Evolutionary conservation across 1,284 basidiomycete species (phyloP).

Genomic region (Takashimella koratensis): DNA sequence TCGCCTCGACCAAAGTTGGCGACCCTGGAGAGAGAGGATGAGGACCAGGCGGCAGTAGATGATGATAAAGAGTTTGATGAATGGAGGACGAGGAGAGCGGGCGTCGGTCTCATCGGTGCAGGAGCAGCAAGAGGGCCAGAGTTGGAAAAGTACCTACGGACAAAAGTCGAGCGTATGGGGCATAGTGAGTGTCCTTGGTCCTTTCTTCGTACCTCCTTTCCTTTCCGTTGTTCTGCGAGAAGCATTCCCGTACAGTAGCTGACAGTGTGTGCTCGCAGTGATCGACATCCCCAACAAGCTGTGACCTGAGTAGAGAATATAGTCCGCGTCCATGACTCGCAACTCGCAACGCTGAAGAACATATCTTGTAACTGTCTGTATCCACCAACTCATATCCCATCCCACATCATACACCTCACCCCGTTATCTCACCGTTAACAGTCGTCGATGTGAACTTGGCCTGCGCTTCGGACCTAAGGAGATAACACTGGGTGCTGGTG

Average conservation of each 20-base stretch:
- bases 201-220: background rate
- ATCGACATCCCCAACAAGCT: constrained; percentile 17
- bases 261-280: constrained; percentile 6
- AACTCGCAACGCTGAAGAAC: background rate
- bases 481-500: too few species aligned
- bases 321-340: background rate
- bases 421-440: background rate
- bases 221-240: background rate
- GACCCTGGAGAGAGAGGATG: constrained; percentile 10
- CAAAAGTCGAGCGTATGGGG: constrained; percentile 95
- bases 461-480: too few species aligned
- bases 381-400: constrained; percentile 1
- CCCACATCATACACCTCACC: background rate
- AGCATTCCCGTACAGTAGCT: background rate
- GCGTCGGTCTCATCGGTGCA: constrained; percentile 80
- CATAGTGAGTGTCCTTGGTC: constrained; percentile 56
- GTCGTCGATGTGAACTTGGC: too few species aligned
- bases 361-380: background rate
- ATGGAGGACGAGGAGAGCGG: constrained; percentile 56
- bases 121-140: constrained; percentile 77
- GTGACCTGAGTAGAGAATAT: background rate
- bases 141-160: constrained; percentile 90
- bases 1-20: constrained; percentile 7
- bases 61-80: constrained; percentile 47
- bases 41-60: constrained; percentile 24